phyloP scores from a whole-genome alignment of 2,329 filamentous ascomycete genomes.

The Endoconidiophora laricicola region DNA sequence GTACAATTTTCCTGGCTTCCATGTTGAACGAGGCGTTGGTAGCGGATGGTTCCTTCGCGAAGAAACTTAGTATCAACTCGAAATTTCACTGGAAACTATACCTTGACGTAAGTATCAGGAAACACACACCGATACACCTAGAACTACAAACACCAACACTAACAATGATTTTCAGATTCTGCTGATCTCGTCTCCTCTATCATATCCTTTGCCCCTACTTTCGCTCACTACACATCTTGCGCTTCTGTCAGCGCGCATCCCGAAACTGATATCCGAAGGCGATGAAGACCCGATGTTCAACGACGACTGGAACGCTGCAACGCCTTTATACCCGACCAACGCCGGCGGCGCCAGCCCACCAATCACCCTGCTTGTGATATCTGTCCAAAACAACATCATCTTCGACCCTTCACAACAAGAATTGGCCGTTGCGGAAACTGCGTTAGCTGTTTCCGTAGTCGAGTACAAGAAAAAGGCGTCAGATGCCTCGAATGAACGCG shows the following conservation, averaged over 20 bases:
- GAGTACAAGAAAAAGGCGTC: slow-evolving; percentile 21
- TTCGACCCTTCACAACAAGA: slow-evolving; percentile 89
- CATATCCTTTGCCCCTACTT: slow-evolving; percentile 82
- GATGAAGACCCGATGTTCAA: slow-evolving; percentile 97
- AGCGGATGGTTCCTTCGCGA: slow-evolving; percentile 50
- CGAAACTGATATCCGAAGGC: slow-evolving; percentile 67
- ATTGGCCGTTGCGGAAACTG: slow-evolving; percentile 78
- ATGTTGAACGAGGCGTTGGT: slow-evolving; percentile 82
- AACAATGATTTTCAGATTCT: slow-evolving; percentile 45
- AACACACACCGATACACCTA: not conserved
- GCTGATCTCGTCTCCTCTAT: slow-evolving; percentile 79
- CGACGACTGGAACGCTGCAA: slow-evolving; percentile 85
- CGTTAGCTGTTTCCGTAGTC: slow-evolving; percentile 68
- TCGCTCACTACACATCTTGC: slow-evolving; percentile 89
- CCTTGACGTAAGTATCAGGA: slow-evolving; percentile 56
- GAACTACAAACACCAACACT: slow-evolving; percentile 1
- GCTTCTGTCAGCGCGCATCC: slow-evolving; percentile 71
- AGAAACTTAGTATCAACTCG: slow-evolving; percentile 68
- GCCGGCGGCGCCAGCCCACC: slow-evolving; percentile 44
- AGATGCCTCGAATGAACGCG: slow-evolving; percentile 25
- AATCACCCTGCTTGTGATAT: slow-evolving; percentile 77
- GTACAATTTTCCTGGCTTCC: slow-evolving; percentile 70
- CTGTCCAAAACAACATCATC: slow-evolving; percentile 73
- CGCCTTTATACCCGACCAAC: slow-evolving; percentile 50
- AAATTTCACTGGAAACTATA: slow-evolving; percentile 95